phyloP scores from a whole-genome alignment of 2,329 filamentous ascomycete species.

The Diaporthe humulicola region DNA sequence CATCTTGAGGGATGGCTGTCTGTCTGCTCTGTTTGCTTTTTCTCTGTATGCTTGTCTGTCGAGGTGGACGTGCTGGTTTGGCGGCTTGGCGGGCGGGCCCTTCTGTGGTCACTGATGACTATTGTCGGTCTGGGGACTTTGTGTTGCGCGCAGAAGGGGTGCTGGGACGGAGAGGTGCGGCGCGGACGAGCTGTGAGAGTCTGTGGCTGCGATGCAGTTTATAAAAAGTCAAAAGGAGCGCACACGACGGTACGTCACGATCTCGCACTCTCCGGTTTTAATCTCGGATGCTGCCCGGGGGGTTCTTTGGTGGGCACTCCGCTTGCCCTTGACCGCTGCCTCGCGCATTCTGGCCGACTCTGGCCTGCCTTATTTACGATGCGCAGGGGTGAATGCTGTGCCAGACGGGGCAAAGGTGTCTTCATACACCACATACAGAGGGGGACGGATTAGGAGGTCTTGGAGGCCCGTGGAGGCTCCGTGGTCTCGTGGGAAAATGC shows the following conservation, averaged over 20 bases:
- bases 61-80: background rate
- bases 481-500: slow-evolving; percentile 19
- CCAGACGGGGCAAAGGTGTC: background rate
- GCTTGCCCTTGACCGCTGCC: slow-evolving; percentile 28
- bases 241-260: slow-evolving; percentile 30
- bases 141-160: background rate
- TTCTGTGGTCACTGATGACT: slow-evolving; percentile 5
- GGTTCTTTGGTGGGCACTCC: background rate
- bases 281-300: slow-evolving; percentile 31
- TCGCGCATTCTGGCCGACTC: slow-evolving; percentile 22
- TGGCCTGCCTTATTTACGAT: slow-evolving; percentile 6
- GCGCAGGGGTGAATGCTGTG: slow-evolving; percentile 16
- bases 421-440: background rate
- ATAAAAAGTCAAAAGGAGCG: slow-evolving; percentile 26
- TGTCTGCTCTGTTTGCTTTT: background rate
- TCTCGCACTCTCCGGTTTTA: slow-evolving; percentile 34
- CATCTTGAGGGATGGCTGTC: slow-evolving; percentile 29
- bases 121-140: background rate
- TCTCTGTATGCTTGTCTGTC: background rate
- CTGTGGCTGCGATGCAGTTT: slow-evolving; percentile 27
- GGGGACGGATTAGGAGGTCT: slow-evolving; percentile 9
- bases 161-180: slow-evolving; percentile 6
- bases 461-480: background rate
- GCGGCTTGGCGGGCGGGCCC: slow-evolving; percentile 3
- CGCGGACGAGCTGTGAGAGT: slow-evolving; percentile 9